These are phyloP conservation scores for Mortierella sp. DNA, from an alignment of 371 early-diverging fungal species.

Conservation along the genomic window DNA sequence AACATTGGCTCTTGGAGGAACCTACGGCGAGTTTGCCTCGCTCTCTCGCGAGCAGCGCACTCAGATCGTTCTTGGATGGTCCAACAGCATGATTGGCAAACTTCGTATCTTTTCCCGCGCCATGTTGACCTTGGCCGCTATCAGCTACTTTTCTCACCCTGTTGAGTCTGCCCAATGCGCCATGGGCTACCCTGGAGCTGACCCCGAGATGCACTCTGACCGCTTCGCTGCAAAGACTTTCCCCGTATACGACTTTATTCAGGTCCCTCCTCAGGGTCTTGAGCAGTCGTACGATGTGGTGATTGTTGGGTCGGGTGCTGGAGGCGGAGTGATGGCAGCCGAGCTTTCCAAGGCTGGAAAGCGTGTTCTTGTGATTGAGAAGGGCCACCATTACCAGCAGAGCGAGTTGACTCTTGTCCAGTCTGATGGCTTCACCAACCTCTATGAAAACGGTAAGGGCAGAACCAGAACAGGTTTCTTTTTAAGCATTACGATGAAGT, in stretches of 20 bases:
- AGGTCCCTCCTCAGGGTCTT: constrained; percentile 47
- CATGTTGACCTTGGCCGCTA: constrained; percentile 24
- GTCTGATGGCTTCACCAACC: constrained; percentile 58
- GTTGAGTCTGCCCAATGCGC: constrained; percentile 37
- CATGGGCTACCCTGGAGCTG: constrained; percentile 65
- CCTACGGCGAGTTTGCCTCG: constrained; percentile 62
- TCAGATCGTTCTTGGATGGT: constrained; percentile 62
- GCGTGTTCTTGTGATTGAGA: constrained; percentile 81
- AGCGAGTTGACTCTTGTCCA: constrained; percentile 67
- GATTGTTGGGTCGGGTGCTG: constrained; percentile 83
- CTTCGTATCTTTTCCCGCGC: constrained; percentile 59
- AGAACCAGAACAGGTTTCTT: no score
- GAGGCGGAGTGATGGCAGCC: constrained; percentile 83
- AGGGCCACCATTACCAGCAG: constrained; percentile 72
- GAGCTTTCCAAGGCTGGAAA: constrained; percentile 79
- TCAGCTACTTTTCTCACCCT: constrained; percentile 36
- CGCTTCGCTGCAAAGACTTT: constrained; percentile 49
- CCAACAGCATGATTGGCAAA: constrained; percentile 62
- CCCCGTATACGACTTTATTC: constrained; percentile 57
- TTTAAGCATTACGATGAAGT: not conserved
- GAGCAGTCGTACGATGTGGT: constrained; percentile 72
- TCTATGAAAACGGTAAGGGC: constrained; percentile 65
- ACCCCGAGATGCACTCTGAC: constrained; percentile 60
- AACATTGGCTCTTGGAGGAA: constrained; percentile 69
- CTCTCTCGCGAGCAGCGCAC: constrained; percentile 65